A percentile compares a stretch with the other conserved stretches of the same genome.
phyloP scores from a whole-genome alignment of 2,329 filamentous ascomycete genomes.

The Hypocrella siamensis region DNA sequence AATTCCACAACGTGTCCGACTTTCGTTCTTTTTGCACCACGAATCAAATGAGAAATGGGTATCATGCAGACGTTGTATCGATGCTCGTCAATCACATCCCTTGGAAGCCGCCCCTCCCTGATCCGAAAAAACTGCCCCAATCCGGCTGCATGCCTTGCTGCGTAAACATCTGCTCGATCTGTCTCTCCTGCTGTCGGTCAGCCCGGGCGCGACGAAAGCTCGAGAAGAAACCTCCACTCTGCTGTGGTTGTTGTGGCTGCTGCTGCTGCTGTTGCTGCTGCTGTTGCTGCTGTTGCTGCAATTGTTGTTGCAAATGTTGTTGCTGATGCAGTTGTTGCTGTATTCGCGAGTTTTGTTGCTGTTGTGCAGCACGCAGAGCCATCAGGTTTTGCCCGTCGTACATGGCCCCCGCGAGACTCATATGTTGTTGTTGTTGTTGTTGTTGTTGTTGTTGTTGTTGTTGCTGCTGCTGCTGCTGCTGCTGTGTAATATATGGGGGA shows the following conservation, averaged over 20 bases:
- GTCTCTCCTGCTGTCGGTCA: conserved; percentile 17
- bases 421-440: conserved; percentile 16
- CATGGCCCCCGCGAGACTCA: conserved; percentile 27
- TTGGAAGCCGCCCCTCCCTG: conserved; percentile 25
- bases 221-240: conserved; percentile 14
- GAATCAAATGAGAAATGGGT: conserved; percentile 17
- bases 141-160: conserved; percentile 28
- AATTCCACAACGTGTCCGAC: not conserved
- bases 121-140: conserved; percentile 31
- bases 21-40: conserved; percentile 1
- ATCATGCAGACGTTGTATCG: conserved; percentile 14
- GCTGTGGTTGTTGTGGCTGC: conserved; percentile 7
- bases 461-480: conserved; percentile 13
- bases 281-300: conserved; percentile 8
- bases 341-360: conserved; percentile 5
- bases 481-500: conserved; percentile 54
- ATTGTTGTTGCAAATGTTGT: conserved; percentile 6
- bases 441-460: too few relatives aligned
- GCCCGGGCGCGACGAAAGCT: conserved; percentile 10
- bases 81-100: conserved; percentile 21
- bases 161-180: conserved; percentile 35
- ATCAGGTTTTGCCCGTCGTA: conserved; percentile 27
- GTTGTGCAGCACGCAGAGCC: conserved; percentile 16
- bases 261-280: conserved; percentile 8
- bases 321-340: conserved; percentile 4